Percentiles rank a stretch among this genome's conserved stretches.
These are phyloP conservation scores for Ceratorhiza oryzae-sativae DNA, from an alignment of 1,284 basidiomycete genomes.

Conservation along the genomic window DNA sequence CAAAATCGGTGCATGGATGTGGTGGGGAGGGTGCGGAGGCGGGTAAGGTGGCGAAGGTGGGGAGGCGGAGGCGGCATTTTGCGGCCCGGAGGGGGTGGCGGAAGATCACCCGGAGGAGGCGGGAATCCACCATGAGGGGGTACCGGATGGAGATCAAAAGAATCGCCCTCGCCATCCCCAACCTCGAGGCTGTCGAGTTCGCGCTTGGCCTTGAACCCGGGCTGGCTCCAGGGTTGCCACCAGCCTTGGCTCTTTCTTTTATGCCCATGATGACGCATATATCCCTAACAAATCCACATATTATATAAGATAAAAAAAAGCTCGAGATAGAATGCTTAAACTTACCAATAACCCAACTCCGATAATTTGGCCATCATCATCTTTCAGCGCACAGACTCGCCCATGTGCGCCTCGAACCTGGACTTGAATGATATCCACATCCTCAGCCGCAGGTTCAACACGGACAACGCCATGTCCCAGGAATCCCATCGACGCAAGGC, in stretches of 20 bases:
- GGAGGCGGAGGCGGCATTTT: neutral
- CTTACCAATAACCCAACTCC: conserved; percentile 27
- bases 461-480: conserved; percentile 11
- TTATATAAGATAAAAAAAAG: no score
- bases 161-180: no score
- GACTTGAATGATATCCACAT: neutral
- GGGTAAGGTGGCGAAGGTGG: neutral
- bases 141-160: conserved; percentile 1
- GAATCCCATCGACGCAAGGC: conserved; percentile 28
- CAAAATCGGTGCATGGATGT: neutral
- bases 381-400: conserved; percentile 1
- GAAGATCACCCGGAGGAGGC: neutral
- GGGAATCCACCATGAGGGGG: no score
- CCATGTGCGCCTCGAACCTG: conserved; percentile 13
- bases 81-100: conserved; percentile 14
- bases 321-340: neutral
- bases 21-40: conserved; percentile 10
- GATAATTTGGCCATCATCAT: neutral
- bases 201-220: neutral
- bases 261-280: conserved; percentile 26
- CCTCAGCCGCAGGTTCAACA: conserved; percentile 16
- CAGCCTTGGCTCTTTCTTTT: neutral
- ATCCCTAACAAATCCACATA: conserved; percentile 28
- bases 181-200: neutral
- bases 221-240: conserved; percentile 4